Evolutionary conservation across 805 yeast species (phyloP).

Genomic region (Scheffersomyces stipitis): DNA sequence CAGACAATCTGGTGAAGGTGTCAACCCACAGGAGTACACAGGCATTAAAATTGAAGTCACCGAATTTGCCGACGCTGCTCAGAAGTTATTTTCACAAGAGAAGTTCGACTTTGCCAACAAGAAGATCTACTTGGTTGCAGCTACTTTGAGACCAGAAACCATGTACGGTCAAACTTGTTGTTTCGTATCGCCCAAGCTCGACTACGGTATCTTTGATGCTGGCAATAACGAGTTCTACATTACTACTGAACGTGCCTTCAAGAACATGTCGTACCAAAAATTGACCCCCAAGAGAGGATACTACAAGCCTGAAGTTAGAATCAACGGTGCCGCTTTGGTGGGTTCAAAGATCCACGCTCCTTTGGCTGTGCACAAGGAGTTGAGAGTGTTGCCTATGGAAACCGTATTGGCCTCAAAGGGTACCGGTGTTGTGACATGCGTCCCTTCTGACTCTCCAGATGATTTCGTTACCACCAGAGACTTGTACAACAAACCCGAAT

Average conservation of each 20-base stretch:
- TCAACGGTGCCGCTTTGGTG: constrained; percentile 72
- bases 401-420: constrained; percentile 93
- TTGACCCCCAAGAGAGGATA: constrained; percentile 86
- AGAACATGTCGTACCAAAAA: constrained; percentile 95
- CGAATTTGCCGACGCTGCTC: constrained; percentile 58
- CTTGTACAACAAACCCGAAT: constrained; percentile 85
- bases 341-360: constrained; percentile 91
- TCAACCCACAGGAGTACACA: constrained; percentile 92
- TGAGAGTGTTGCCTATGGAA: constrained; percentile 95
- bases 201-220: constrained; percentile 87
- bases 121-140: constrained; percentile 84
- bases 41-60: constrained; percentile 82
- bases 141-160: constrained; percentile 97
- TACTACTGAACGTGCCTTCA: constrained; percentile 93
- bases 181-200: constrained; percentile 93
- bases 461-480: constrained; percentile 88
- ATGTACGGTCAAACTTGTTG: constrained; percentile 99
- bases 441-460: constrained; percentile 98
- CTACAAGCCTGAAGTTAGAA: constrained; percentile 55
- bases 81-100: constrained; percentile 51
- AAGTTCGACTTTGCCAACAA: constrained; percentile 50
- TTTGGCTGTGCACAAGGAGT: constrained; percentile 61
- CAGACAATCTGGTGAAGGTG: constrained; percentile 95
- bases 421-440: constrained; percentile 99
- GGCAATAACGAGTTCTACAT: constrained; percentile 70